Evolutionary conservation across 495 filamentous ascomycete species (phyloP).

Genomic region (Parathielavia hyrcaniae): DNA sequence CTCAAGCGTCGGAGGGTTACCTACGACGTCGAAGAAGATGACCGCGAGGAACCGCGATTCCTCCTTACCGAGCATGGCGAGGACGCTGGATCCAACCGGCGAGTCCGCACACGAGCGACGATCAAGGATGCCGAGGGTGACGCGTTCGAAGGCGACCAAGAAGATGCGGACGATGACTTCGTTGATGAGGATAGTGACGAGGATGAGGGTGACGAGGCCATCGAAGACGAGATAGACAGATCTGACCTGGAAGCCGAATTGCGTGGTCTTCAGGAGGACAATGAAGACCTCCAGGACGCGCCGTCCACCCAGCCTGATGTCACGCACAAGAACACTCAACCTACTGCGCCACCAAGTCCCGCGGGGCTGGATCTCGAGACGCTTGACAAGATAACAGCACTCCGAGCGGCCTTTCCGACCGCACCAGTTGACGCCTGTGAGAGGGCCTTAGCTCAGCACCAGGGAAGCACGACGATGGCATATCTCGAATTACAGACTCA

Average conservation of each 20-base stretch:
- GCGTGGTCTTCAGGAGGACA: slow-evolving; percentile 20
- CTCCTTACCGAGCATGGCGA: slow-evolving; percentile 39
- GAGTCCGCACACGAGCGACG: slow-evolving; percentile 16
- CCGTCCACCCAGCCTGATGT: not conserved
- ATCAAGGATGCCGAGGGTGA: slow-evolving; percentile 22
- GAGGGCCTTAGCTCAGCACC: slow-evolving; percentile 18
- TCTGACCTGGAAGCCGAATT: slow-evolving; percentile 25
- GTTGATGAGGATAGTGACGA: slow-evolving; percentile 22
- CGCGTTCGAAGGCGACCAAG: slow-evolving; percentile 20
- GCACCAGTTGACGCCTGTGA: slow-evolving; percentile 29
- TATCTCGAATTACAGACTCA: slow-evolving; percentile 15
- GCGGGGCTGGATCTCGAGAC: slow-evolving; percentile 16
- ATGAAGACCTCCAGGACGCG: slow-evolving; percentile 5
- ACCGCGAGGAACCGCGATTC: slow-evolving; percentile 28
- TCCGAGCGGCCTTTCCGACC: slow-evolving; percentile 35
- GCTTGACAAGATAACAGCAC: slow-evolving; percentile 29
- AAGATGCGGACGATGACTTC: slow-evolving; percentile 21
- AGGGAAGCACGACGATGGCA: slow-evolving; percentile 15
- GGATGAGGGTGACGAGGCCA: slow-evolving; percentile 16
- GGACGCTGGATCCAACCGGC: slow-evolving; percentile 26
- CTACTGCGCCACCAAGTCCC: not conserved
- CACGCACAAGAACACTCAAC: not conserved
- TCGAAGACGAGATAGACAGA: slow-evolving; percentile 19
- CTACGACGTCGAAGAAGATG: slow-evolving; percentile 34
- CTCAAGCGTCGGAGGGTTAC: slow-evolving; percentile 61